Evolutionary conservation across 106 monocot genomes (phyloP), one percentile per base, ranked within the genome.

Genomic region (Agapanthus africanus): DNA sequence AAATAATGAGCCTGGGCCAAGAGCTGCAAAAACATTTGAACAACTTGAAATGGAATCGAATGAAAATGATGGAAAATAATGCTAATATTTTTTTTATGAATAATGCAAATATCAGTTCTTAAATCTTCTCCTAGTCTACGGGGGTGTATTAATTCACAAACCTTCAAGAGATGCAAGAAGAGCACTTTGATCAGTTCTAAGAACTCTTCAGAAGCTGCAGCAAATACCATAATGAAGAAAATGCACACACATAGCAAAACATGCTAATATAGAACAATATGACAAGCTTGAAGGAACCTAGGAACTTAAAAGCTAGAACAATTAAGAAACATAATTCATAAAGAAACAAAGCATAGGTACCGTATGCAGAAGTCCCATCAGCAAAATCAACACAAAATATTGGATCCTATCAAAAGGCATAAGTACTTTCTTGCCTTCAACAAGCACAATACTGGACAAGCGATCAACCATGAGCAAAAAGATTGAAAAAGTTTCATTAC

Each of bases 161-260:
- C 94, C 94, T 88, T 95, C 91, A 51, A 95, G 81, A 19, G 94
- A 87, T 28, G 94, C 94, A 62, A 91, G 67, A 78, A 95, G 81
- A 66, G 94, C 82, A 81, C 94, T 91, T 79, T 95, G 35, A 79
- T 75, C 31, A 91, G 94, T 71, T 95, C 94, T 63, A 95, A 71
- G 77, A 95, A 95, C 62, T 91, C 91, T 59, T 95, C 94, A 38
- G 94, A 91, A 88, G 88, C 94, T 95, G 91, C 80, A 73, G 5
- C 49, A 50, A 50, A 18, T 50, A 50, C 49, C 8, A 50, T 16
- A 18, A 50, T 50, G 3, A 3, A 50, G 3, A 16, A 50, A 50
- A 50, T 63, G 40, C 39, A 65, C 4, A 65, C 21, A 22, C 49
- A 49, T 18, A 49, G 16, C 4, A n/a, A 15, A 49, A 21, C 16